phyloP scores from a whole-genome alignment of 1,139 yeast genomes.

The Pichia sp. region DNA sequence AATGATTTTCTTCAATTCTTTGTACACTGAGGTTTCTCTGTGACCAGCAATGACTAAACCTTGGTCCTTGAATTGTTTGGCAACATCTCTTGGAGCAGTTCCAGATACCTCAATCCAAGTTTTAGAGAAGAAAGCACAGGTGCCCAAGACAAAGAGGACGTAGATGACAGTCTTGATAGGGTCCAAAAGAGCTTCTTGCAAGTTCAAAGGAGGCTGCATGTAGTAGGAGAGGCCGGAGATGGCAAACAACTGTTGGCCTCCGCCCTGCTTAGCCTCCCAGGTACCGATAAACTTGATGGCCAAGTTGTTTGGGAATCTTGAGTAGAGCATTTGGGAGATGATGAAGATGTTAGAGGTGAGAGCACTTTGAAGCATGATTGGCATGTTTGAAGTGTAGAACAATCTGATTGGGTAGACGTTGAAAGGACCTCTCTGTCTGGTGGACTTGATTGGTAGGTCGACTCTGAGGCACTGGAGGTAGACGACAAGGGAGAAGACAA shows the following conservation, averaged over 20 bases:
- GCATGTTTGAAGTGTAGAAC: slow-evolving; percentile 94
- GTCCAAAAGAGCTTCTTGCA: slow-evolving; percentile 79
- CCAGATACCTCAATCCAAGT: slow-evolving; percentile 98
- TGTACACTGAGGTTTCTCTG: slow-evolving; percentile 90
- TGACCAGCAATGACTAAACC: slow-evolving; percentile 96
- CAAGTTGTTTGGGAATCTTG: slow-evolving; percentile 82
- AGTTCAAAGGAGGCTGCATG: slow-evolving; percentile 87
- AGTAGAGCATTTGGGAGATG: slow-evolving; percentile 85
- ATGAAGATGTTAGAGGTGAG: slow-evolving; percentile 87
- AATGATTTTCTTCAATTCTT: slow-evolving; percentile 86
- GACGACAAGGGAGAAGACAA: slow-evolving; percentile 80
- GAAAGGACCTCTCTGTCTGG: slow-evolving; percentile 92
- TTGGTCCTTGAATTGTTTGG: slow-evolving; percentile 96
- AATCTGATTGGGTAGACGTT: slow-evolving; percentile 89
- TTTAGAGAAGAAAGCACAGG: slow-evolving; percentile 93
- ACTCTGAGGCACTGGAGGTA: slow-evolving; percentile 95
- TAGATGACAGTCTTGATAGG: slow-evolving; percentile 85
- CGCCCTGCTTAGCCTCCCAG: slow-evolving; percentile 84
- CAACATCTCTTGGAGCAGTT: slow-evolving; percentile 91
- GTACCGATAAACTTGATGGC: slow-evolving; percentile 75
- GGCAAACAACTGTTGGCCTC: slow-evolving; percentile 75
- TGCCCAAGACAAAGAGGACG: slow-evolving; percentile 73
- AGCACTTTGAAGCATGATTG: slow-evolving; percentile 96
- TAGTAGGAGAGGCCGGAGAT: slow-evolving; percentile 86
- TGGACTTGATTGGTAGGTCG: slow-evolving; percentile 89